Percentiles rank a stretch among this genome's conserved stretches.
phyloP scores from a whole-genome alignment of 305 asterid genomes.

The Vinca major region DNA sequence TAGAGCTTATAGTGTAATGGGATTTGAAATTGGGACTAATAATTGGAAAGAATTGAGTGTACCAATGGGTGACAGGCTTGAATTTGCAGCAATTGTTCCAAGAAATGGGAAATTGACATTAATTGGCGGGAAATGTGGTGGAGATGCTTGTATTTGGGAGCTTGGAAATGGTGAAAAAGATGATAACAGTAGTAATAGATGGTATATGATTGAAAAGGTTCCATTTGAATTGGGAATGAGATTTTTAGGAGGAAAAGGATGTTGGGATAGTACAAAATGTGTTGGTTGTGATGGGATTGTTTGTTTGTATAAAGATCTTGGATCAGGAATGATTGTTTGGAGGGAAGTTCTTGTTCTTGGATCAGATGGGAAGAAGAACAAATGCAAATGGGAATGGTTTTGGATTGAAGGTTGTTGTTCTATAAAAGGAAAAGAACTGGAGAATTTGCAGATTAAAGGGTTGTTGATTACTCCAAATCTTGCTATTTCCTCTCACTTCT shows the following conservation, averaged over 20 bases:
- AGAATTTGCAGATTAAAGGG: slow-evolving; percentile 45
- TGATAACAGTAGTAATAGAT: slow-evolving; percentile 4
- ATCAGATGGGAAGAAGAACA: slow-evolving; percentile 12
- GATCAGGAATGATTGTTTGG: slow-evolving; percentile 48
- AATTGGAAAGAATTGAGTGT: slow-evolving; percentile 55
- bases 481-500: slow-evolving; percentile 9
- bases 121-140: slow-evolving; percentile 50
- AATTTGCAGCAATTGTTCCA: slow-evolving; percentile 57
- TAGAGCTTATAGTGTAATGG: slow-evolving; percentile 63
- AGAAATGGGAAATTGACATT: slow-evolving; percentile 45
- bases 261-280: slow-evolving; percentile 55
- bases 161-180: slow-evolving; percentile 24
- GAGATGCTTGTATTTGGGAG: slow-evolving; percentile 55
- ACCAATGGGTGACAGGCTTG: slow-evolving; percentile 74
- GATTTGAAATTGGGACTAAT: slow-evolving; percentile 35
- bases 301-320: slow-evolving; percentile 53
- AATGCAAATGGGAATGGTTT: slow-evolving; percentile 41
- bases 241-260: slow-evolving; percentile 27
- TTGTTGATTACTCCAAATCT: slow-evolving; percentile 49
- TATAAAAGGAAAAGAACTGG: slow-evolving; percentile 18
- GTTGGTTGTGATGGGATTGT: slow-evolving; percentile 47
- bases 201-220: slow-evolving; percentile 49
- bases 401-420: slow-evolving; percentile 56
- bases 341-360: slow-evolving; percentile 19
- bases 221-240: slow-evolving; percentile 43